These are phyloP conservation scores for Torulaspora quercuum DNA, from an alignment of 805 yeast species.

Conservation along the genomic window DNA sequence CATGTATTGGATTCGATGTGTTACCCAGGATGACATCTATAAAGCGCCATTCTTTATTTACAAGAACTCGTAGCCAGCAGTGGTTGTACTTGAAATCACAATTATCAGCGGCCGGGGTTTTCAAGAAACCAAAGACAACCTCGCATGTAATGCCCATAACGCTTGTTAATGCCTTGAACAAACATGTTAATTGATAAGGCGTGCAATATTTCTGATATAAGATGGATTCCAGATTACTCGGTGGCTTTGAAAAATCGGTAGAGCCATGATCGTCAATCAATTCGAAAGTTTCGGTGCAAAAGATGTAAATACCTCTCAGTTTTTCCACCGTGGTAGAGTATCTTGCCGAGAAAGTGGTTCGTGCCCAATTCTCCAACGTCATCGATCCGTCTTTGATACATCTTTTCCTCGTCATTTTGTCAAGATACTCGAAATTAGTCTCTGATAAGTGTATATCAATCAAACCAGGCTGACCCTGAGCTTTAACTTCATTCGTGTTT, in stretches of 20 bases:
- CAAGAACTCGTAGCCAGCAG: constrained; percentile 78
- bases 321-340: constrained; percentile 54
- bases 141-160: constrained; percentile 70
- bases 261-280: constrained; percentile 41
- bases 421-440: constrained; percentile 42
- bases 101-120: constrained; percentile 63
- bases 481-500: constrained; percentile 47
- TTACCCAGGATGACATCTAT: constrained; percentile 71
- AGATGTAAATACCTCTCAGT: constrained; percentile 60
- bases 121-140: constrained; percentile 76
- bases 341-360: constrained; percentile 49
- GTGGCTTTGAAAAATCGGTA: constrained; percentile 37
- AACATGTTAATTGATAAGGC: constrained; percentile 70
- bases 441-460: constrained; percentile 34
- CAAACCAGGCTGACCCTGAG: constrained; percentile 31
- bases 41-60: constrained; percentile 76
- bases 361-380: constrained; percentile 53
- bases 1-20: constrained; percentile 49
- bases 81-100: constrained; percentile 59
- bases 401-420: constrained; percentile 40
- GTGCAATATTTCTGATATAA: constrained; percentile 51
- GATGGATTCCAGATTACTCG: constrained; percentile 43
- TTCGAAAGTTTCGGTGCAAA: constrained; percentile 58
- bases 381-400: constrained; percentile 41
- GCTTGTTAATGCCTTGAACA: constrained; percentile 69